Evolutionary conservation across 495 filamentous ascomycete genomes (phyloP).

Genomic region (Daldinia decipiens): DNA sequence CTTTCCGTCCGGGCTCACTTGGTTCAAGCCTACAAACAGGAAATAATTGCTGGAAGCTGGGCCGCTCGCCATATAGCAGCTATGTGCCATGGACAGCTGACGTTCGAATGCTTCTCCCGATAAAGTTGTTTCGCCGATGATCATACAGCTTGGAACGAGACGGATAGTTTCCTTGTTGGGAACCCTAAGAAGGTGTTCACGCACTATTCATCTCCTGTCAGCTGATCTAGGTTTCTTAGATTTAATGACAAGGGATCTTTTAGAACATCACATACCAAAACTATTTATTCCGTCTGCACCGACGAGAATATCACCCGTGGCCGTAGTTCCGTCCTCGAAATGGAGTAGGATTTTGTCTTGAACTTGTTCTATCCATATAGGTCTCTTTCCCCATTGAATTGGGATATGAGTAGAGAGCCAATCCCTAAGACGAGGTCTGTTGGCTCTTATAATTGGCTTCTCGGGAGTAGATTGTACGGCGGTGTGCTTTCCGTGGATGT

Average conservation of each 20-base stretch:
- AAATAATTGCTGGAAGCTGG: neutral
- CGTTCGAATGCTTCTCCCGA: constrained; percentile 38
- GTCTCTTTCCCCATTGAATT: constrained; percentile 51
- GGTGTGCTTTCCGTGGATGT: constrained; percentile 19
- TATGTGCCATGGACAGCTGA: constrained; percentile 48
- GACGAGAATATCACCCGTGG: constrained; percentile 56
- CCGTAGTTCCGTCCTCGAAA: constrained; percentile 75
- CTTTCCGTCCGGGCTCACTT: constrained; percentile 30
- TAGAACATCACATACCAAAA: constrained; percentile 31
- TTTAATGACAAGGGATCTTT: neutral
- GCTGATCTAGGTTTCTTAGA: neutral
- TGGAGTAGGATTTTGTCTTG: constrained; percentile 67
- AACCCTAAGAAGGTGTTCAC: constrained; percentile 44
- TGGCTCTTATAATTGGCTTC: constrained; percentile 58
- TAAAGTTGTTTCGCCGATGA: constrained; percentile 43
- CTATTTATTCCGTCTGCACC: constrained; percentile 61
- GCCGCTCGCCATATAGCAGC: constrained; percentile 24
- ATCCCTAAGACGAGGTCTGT: constrained; percentile 50
- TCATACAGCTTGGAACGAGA: constrained; percentile 22
- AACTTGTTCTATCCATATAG: constrained; percentile 41
- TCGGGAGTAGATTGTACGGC: constrained; percentile 43
- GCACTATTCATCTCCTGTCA: constrained; percentile 34
- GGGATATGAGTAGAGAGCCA: constrained; percentile 47
- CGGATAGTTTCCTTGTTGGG: constrained; percentile 43
- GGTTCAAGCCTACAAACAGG: constrained; percentile 47